Conservation (phyloP, 257 asterid genomes). For the Avicennia marina region DNA sequence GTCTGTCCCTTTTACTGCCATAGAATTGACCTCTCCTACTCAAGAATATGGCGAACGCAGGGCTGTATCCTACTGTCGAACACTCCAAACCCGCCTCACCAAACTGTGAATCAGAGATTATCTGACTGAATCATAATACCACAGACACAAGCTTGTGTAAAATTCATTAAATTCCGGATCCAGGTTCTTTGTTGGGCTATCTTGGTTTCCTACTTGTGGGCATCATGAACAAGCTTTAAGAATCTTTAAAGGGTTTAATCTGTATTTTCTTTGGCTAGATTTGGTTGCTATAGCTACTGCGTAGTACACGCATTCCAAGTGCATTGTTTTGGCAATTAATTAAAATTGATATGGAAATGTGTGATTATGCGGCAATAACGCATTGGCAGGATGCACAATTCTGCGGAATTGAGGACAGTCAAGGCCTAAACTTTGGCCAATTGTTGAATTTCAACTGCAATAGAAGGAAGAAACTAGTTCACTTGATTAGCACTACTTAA, state of each 20-base stretch:
- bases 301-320: too few species aligned
- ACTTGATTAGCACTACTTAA: constrained; percentile 7
- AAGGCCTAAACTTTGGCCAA: neutral
- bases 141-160: neutral
- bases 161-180: neutral
- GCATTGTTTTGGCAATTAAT: constrained; percentile 10
- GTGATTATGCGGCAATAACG: neutral
- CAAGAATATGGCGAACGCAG: neutral
- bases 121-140: neutral
- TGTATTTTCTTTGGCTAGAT: neutral
- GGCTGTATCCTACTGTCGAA: neutral
- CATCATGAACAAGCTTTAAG: neutral
- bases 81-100: neutral
- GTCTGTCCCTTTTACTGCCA: neutral
- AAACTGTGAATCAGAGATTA: neutral
- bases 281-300: neutral
- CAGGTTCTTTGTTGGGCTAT: neutral
- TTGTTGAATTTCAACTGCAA: neutral
- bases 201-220: neutral
- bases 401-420: neutral
- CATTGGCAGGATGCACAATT: neutral
- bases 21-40: neutral
- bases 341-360: neutral
- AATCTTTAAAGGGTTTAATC: neutral
- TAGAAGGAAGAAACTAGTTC: neutral